phyloP scores from a whole-genome alignment of 2,329 filamentous ascomycete genomes.

The Esteya vermicola region DNA sequence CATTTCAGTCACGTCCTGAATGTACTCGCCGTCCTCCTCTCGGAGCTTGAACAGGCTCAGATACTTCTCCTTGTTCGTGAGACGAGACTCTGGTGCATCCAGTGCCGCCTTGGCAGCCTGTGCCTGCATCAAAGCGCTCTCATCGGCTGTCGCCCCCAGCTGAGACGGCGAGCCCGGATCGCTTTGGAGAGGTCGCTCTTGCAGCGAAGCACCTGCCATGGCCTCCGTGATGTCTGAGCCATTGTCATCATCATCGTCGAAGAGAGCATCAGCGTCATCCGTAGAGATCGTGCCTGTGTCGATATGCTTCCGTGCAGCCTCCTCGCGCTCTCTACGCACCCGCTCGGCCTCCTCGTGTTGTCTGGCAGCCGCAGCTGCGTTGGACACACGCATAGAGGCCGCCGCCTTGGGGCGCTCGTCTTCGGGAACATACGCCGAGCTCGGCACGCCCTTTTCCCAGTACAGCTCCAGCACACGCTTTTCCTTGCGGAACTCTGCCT shows the following conservation, averaged over 20 bases:
- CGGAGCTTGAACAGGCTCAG: slow-evolving; percentile 76
- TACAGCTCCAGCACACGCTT: slow-evolving; percentile 89
- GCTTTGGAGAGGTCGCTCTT: slow-evolving; percentile 84
- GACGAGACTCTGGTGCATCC: slow-evolving; percentile 63
- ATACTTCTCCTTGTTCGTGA: slow-evolving; percentile 94
- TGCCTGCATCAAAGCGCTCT: slow-evolving; percentile 61
- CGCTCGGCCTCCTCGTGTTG: slow-evolving; percentile 74
- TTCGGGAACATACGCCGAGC: slow-evolving; percentile 88
- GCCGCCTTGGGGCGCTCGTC: slow-evolving; percentile 86
- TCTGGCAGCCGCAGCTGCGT: slow-evolving; percentile 60
- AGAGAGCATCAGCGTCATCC: slow-evolving; percentile 87
- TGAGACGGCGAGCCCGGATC: slow-evolving; percentile 83
- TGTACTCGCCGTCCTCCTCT: slow-evolving; percentile 88
- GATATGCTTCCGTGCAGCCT: slow-evolving; percentile 82
- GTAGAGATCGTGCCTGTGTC: slow-evolving; percentile 90
- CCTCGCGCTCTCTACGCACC: slow-evolving; percentile 73
- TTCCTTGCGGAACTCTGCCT: slow-evolving; percentile 98
- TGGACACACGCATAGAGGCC: slow-evolving; percentile 56
- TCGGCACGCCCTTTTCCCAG: slow-evolving; percentile 98
- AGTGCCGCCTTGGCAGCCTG: slow-evolving; percentile 76
- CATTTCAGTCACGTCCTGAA: slow-evolving; percentile 98
- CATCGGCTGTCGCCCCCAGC: slow-evolving; percentile 50
- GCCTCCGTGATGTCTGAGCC: slow-evolving; percentile 80
- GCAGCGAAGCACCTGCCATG: slow-evolving; percentile 79
- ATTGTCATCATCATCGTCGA: slow-evolving; percentile 84